Evolutionary conservation across 257 asterid genomes (phyloP).

Genomic region (Linaria vulgaris): DNA sequence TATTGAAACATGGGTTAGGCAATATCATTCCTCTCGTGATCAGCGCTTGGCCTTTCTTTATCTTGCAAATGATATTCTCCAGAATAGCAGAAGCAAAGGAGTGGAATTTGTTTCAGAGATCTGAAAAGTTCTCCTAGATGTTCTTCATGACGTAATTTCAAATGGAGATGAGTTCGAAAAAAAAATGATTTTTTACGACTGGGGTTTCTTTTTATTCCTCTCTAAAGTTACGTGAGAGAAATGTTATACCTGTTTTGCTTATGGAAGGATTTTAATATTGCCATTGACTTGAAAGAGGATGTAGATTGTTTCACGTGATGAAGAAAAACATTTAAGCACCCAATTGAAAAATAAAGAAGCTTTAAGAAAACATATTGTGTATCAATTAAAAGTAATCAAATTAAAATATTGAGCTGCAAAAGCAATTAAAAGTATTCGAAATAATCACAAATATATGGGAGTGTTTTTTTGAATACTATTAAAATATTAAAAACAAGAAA

Average conservation of each 20-base stretch:
- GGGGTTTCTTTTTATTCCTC: constrained; percentile 47
- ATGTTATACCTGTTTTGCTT: constrained; percentile 3
- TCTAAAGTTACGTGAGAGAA: not conserved
- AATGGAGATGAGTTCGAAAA: constrained; percentile 70
- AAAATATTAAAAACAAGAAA: too few relatives aligned
- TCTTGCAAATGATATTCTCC: constrained; percentile 98
- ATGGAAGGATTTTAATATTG: not conserved
- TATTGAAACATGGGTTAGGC: constrained; percentile 94
- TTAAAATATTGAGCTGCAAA: too few relatives aligned
- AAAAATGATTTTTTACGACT: constrained; percentile 75
- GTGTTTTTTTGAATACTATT: too few relatives aligned
- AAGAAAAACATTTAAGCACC: not conserved
- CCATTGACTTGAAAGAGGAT: not conserved
- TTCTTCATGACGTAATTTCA: constrained; percentile 79
- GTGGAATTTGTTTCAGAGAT: constrained; percentile 94
- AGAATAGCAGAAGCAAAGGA: constrained; percentile 96
- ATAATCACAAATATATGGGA: too few relatives aligned
- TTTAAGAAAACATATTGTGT: not conserved
- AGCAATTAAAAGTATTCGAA: too few relatives aligned
- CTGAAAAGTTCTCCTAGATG: constrained; percentile 95
- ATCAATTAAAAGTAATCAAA: too few relatives aligned
- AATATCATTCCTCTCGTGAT: constrained; percentile 81
- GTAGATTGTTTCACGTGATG: not conserved
- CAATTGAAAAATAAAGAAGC: not conserved
- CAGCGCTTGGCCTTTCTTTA: constrained; percentile 88